Conservation (phyloP, 352 stramenopile genomes). For the Phytophthora lateralis region DNA sequence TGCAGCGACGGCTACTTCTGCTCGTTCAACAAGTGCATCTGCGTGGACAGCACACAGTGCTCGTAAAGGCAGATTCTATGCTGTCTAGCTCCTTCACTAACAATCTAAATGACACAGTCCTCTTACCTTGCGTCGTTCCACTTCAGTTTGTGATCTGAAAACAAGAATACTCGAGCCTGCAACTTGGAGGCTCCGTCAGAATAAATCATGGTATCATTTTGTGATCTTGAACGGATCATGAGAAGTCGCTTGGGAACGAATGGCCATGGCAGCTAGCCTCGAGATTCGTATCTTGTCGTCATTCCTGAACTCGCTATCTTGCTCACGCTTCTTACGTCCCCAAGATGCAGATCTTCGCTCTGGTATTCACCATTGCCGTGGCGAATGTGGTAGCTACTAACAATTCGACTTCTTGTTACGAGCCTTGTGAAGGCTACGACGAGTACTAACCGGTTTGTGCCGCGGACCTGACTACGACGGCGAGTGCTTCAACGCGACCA, state of each 20-base stretch:
- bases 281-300: neutral
- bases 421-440: slow-evolving; percentile 24
- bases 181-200: too few species aligned
- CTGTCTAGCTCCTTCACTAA: too few species aligned
- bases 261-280: neutral
- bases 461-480: slow-evolving; percentile 17
- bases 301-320: neutral
- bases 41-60: slow-evolving; percentile 1
- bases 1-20: slow-evolving; percentile 27
- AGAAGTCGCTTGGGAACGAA: neutral
- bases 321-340: neutral
- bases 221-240: neutral
- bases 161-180: too few species aligned
- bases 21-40: slow-evolving; percentile 1
- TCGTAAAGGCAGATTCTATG: neutral
- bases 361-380: neutral
- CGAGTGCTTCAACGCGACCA: slow-evolving; percentile 35
- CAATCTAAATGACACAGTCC: neutral
- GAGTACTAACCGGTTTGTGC: slow-evolving; percentile 27
- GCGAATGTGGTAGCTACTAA: slow-evolving; percentile 3
- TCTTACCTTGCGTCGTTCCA: neutral
- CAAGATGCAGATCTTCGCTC: neutral
- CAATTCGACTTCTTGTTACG: slow-evolving; percentile 16
- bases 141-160: too few species aligned
- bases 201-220: neutral